Conservation (phyloP, 768 basidiomycete species). For the Trichaptum fuscoviolaceum region DNA sequence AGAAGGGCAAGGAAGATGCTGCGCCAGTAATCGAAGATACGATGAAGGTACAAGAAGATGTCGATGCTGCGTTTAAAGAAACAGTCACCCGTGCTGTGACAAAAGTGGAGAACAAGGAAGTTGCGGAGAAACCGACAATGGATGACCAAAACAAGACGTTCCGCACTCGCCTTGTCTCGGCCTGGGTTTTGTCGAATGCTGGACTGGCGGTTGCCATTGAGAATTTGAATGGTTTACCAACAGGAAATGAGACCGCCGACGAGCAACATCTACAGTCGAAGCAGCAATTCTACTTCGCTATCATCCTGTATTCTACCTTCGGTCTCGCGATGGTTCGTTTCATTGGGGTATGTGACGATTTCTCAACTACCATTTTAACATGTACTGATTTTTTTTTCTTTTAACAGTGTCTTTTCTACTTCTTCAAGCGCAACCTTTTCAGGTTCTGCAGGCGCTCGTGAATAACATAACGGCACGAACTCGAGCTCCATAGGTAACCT, state of each 20-base stretch:
- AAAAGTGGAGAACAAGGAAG: conserved; percentile 62
- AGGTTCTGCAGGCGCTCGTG: conserved; percentile 73
- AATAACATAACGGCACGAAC: conserved; percentile 14
- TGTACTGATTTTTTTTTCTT: conserved; percentile 6
- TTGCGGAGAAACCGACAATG: conserved; percentile 70
- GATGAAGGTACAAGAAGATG: conserved; percentile 76
- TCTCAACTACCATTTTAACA: background rate
- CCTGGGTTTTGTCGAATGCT: conserved; percentile 78
- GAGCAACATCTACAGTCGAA: conserved; percentile 30
- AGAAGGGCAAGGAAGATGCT: conserved; percentile 69
- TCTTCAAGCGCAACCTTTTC: conserved; percentile 80
- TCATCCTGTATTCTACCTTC: conserved; percentile 81
- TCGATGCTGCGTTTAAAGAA: conserved; percentile 88
- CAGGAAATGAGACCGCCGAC: conserved; percentile 35
- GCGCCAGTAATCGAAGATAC: conserved; percentile 82
- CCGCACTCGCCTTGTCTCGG: conserved; percentile 80
- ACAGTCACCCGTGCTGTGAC: conserved; percentile 85
- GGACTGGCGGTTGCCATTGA: conserved; percentile 68
- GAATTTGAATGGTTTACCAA: conserved; percentile 61
- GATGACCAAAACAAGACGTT: conserved; percentile 92
- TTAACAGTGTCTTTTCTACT: conserved; percentile 72
- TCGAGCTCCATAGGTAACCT: background rate
- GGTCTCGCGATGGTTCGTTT: conserved; percentile 68
- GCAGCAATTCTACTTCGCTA: conserved; percentile 63
- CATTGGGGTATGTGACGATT: conserved; percentile 52